Evolutionary conservation across 1,139 yeast species (phyloP).

Genomic region (Pichia sp.): DNA sequence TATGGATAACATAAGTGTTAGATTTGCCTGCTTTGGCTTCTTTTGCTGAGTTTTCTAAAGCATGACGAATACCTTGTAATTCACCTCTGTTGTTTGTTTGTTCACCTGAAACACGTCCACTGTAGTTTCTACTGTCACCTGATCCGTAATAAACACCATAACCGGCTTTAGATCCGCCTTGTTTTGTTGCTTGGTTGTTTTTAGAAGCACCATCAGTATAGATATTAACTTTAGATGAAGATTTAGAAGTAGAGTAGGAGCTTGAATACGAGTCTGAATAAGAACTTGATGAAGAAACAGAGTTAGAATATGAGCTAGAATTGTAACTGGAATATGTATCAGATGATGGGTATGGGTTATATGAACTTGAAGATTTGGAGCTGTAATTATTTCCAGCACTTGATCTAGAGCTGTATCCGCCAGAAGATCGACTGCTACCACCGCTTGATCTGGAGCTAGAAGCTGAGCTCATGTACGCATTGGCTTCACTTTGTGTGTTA

Average conservation of each 20-base stretch:
- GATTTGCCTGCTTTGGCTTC: constrained; percentile 17
- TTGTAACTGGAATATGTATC: neutral
- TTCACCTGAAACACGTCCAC: constrained; percentile 41
- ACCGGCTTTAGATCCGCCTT: constrained; percentile 42
- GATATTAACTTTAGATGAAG: constrained; percentile 25
- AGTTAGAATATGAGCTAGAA: neutral
- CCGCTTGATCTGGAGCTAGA: constrained; percentile 1
- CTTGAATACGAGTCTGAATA: no score
- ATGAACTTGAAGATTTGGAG: neutral
- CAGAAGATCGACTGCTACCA: neutral
- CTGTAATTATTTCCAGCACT: no score
- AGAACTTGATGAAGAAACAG: neutral
- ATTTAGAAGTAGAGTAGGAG: constrained; percentile 1
- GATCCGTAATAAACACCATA: constrained; percentile 69
- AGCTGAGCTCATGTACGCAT: constrained; percentile 7
- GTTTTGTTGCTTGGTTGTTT: constrained; percentile 23
- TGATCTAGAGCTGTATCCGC: neutral
- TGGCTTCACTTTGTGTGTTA: constrained; percentile 14
- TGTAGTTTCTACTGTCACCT: constrained; percentile 37
- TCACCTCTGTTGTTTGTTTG: constrained; percentile 86
- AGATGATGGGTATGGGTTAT: neutral
- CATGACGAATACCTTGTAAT: constrained; percentile 56
- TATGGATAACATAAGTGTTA: constrained; percentile 22
- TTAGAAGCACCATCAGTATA: constrained; percentile 70
- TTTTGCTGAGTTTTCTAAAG: constrained; percentile 37